Percentiles rank a stretch among this genome's conserved stretches.
phyloP scores from a whole-genome alignment of 73 alveolate species.

The Tetrahymena malaccensis region DNA sequence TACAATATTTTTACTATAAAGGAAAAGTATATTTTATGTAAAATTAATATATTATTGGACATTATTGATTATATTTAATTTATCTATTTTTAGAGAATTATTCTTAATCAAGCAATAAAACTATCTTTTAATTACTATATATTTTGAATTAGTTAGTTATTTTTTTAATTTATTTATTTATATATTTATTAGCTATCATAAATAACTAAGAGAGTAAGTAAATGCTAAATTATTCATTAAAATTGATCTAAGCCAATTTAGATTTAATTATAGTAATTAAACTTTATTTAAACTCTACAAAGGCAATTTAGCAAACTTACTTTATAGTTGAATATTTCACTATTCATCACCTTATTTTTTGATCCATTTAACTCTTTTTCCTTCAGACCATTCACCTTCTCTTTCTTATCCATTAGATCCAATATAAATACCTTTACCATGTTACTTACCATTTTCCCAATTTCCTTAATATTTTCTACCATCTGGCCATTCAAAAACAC shows the following conservation, averaged over 20 bases:
- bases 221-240: not conserved
- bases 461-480: slow-evolving; percentile 57
- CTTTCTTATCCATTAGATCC: slow-evolving; percentile 61
- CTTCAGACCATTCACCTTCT: slow-evolving; percentile 65
- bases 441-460: slow-evolving; percentile 41
- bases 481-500: slow-evolving; percentile 50
- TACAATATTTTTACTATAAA: not conserved
- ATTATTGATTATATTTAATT: not conserved
- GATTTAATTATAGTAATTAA: not conserved
- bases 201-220: too few species aligned
- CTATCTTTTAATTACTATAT: not conserved
- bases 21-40: not conserved
- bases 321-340: not conserved
- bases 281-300: not conserved
- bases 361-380: slow-evolving; percentile 16
- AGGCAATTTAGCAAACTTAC: not conserved
- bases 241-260: not conserved
- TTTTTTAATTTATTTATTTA: too few species aligned
- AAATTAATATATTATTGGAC: not conserved
- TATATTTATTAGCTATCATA: too few species aligned
- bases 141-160: not conserved
- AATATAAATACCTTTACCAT: slow-evolving; percentile 46
- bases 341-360: not conserved
- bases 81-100: not conserved
- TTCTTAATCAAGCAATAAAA: not conserved